A percentile compares a stretch with the other conserved stretches of the same genome.
phyloP scores from a whole-genome alignment of 495 filamentous ascomycete species.

The Tuber calosporum region DNA sequence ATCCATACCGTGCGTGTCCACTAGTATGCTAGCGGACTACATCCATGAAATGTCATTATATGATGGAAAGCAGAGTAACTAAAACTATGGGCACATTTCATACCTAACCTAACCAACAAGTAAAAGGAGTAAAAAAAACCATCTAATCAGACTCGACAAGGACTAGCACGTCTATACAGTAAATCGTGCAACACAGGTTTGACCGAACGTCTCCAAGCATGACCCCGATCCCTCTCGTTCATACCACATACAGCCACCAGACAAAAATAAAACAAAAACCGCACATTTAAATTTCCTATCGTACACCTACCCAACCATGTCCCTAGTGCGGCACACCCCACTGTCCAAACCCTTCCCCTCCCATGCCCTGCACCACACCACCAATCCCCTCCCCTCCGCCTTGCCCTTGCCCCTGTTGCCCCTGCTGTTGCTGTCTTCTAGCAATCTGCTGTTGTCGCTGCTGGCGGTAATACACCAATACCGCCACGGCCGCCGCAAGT shows the following conservation, averaged over 20 bases:
- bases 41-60: background rate
- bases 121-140: background rate
- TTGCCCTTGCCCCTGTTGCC: constrained; percentile 7
- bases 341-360: constrained; percentile 17
- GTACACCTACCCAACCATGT: background rate
- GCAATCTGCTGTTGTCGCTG: constrained; percentile 58
- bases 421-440: constrained; percentile 20
- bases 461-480: constrained; percentile 75
- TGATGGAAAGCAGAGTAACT: background rate
- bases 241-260: constrained; percentile 6
- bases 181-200: background rate
- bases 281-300: background rate
- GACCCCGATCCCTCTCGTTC: background rate
- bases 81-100: background rate
- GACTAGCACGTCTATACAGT: background rate
- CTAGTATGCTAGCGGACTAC: background rate
- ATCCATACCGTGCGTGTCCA: background rate
- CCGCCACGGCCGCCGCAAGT: constrained; percentile 63
- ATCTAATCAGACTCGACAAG: background rate
- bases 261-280: constrained; percentile 5
- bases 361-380: constrained; percentile 14
- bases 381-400: constrained; percentile 8
- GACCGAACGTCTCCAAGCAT: background rate
- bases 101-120: background rate
- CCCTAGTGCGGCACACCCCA: constrained; percentile 39